Evolutionary conservation across 148 eudicot genomes (phyloP).

Genomic region (Arctostaphylos glauca): DNA sequence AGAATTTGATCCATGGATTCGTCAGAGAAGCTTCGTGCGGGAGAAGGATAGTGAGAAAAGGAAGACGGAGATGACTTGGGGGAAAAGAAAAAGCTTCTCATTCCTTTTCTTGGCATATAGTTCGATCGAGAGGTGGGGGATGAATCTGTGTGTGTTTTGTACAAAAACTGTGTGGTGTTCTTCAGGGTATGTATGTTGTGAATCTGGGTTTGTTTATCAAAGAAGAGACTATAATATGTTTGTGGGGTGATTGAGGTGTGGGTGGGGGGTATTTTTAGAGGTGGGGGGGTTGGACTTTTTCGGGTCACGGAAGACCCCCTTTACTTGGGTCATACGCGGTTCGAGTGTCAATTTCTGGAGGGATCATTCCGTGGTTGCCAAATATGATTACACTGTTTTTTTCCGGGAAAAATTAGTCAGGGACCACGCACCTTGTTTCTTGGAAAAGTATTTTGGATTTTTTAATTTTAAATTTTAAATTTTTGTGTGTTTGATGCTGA

Average conservation of each 20-base stretch:
- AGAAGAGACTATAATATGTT: background rate
- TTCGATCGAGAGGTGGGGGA: too few relatives aligned
- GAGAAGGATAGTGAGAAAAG: background rate
- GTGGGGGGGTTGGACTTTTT: background rate
- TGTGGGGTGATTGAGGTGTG: too few relatives aligned
- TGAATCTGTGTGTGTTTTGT: background rate
- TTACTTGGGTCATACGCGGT: background rate
- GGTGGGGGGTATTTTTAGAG: background rate
- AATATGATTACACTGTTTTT: background rate
- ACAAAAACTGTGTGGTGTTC: background rate
- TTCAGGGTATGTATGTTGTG: background rate
- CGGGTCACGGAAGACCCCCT: background rate
- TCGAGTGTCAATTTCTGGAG: background rate
- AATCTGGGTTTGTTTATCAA: background rate
- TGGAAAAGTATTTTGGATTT: background rate
- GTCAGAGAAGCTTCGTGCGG: slow-evolving; percentile 30
- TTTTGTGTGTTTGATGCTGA: too few relatives aligned
- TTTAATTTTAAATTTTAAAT: too few relatives aligned
- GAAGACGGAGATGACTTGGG: background rate
- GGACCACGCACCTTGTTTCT: background rate
- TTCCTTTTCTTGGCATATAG: slow-evolving; percentile 20
- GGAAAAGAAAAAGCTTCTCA: slow-evolving; percentile 6
- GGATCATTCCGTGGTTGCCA: background rate
- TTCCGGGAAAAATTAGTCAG: background rate
- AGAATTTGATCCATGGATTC: slow-evolving; percentile 31